Evolutionary conservation across 164 flowering plant species (phyloP).

Genomic region (Euptelea pleiosperma): DNA sequence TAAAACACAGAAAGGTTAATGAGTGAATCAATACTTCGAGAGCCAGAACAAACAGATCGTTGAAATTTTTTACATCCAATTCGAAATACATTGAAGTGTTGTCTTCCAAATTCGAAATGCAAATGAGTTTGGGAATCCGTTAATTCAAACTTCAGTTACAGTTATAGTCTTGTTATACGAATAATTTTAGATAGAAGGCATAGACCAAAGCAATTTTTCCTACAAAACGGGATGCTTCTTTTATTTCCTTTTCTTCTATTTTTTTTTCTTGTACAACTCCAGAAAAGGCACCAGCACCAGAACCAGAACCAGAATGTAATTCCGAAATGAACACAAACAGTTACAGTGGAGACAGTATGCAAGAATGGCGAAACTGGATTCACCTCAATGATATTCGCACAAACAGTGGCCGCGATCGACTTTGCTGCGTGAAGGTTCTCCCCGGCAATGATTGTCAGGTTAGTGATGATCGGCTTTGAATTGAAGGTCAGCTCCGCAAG

Average conservation of each 20-base stretch:
- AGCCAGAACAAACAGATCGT: too few species aligned
- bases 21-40: too few species aligned
- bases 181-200: neutral
- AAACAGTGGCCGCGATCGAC: conserved; percentile 66
- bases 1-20: too few species aligned
- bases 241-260: neutral
- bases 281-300: neutral
- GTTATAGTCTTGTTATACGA: too few species aligned
- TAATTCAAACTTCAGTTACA: too few species aligned
- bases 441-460: conserved; percentile 93
- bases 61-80: too few species aligned
- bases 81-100: too few species aligned
- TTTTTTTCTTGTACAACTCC: conserved; percentile 3
- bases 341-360: conserved; percentile 21
- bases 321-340: neutral
- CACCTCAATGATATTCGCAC: conserved; percentile 90
- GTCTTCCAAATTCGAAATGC: conserved; percentile 2
- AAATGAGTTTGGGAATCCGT: neutral
- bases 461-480: conserved; percentile 94
- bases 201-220: neutral
- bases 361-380: conserved; percentile 26
- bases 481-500: conserved; percentile 88
- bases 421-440: conserved; percentile 84
- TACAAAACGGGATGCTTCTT: neutral
- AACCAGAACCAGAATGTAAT: conserved; percentile 5